Conservation (phyloP, 148 eudicot genomes). For the Agrostemma githago region DNA sequence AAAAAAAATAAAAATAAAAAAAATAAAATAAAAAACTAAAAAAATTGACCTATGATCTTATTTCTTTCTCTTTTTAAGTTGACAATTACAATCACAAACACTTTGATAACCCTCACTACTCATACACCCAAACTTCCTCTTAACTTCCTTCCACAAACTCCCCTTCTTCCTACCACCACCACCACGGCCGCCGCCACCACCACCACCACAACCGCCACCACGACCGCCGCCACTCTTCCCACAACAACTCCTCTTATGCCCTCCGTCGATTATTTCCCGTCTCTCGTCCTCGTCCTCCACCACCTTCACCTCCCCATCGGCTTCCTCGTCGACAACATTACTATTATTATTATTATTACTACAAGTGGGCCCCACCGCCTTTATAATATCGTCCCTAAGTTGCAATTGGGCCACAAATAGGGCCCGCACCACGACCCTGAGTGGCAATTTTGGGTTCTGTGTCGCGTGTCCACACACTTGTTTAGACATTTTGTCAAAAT, state of each 20-base stretch:
- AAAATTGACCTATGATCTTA: constrained; percentile 30
- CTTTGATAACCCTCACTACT: constrained; percentile 28
- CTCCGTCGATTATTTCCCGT: constrained; percentile 29
- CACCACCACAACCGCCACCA: too few relatives aligned
- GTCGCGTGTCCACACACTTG: constrained; percentile 65
- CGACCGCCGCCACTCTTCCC: neutral
- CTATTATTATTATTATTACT: constrained; percentile 4
- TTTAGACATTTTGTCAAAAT: constrained; percentile 51
- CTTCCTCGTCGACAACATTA: constrained; percentile 21
- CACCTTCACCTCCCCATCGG: neutral
- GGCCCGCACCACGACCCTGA: constrained; percentile 50
- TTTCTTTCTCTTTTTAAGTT: constrained; percentile 52
- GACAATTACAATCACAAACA: constrained; percentile 37
- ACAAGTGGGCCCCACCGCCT: constrained; percentile 27
- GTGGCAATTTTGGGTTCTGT: constrained; percentile 44
- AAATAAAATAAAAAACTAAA: too few relatives aligned
- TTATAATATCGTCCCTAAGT: constrained; percentile 41
- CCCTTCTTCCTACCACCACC: constrained; percentile 36
- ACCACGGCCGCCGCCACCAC: too few relatives aligned
- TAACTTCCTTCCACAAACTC: constrained; percentile 70
- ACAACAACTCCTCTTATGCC: constrained; percentile 27
- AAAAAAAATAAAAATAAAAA: too few relatives aligned
- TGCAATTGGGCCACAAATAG: constrained; percentile 52
- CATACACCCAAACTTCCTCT: constrained; percentile 74
- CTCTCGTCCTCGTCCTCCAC: constrained; percentile 47